phyloP scores from a whole-genome alignment of 2,329 filamentous ascomycete species.

The Aspergillus sp. region DNA sequence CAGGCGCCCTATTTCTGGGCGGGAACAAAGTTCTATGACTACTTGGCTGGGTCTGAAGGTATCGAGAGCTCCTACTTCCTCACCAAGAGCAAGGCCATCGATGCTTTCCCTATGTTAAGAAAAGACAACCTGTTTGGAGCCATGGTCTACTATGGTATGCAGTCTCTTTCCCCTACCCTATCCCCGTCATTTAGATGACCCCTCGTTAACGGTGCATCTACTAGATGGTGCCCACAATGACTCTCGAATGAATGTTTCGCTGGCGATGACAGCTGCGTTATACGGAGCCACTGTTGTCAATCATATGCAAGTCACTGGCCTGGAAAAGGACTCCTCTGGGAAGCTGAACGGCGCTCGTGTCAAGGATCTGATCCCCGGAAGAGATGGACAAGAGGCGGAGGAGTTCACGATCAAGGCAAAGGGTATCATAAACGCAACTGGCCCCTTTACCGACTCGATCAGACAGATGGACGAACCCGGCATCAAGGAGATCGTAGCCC shows the following conservation, averaged over 20 bases:
- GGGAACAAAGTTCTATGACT: slow-evolving; percentile 78
- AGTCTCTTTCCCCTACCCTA: neutral
- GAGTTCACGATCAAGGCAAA: slow-evolving; percentile 74
- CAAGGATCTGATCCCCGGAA: slow-evolving; percentile 68
- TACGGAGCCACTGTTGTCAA: slow-evolving; percentile 83
- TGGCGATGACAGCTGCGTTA: slow-evolving; percentile 84
- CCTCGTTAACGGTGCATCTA: slow-evolving; percentile 16
- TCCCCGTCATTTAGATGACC: neutral
- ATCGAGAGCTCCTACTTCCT: slow-evolving; percentile 89
- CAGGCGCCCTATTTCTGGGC: slow-evolving; percentile 74
- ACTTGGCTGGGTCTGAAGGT: slow-evolving; percentile 80
- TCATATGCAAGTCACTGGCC: slow-evolving; percentile 75
- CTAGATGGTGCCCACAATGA: slow-evolving; percentile 86
- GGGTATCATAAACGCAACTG: slow-evolving; percentile 85
- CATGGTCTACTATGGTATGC: slow-evolving; percentile 76
- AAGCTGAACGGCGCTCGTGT: slow-evolving; percentile 72
- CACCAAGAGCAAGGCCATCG: slow-evolving; percentile 80
- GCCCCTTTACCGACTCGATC: slow-evolving; percentile 82
- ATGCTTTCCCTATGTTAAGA: slow-evolving; percentile 87
- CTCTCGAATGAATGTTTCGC: slow-evolving; percentile 86
- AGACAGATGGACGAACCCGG: slow-evolving; percentile 77
- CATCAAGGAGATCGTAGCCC: slow-evolving; percentile 77
- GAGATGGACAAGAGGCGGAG: slow-evolving; percentile 61
- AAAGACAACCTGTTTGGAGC: slow-evolving; percentile 76
- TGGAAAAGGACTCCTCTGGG: slow-evolving; percentile 73